phyloP scores from a whole-genome alignment of 176 grass and related monocot genomes.

The Bromus sterilis region DNA sequence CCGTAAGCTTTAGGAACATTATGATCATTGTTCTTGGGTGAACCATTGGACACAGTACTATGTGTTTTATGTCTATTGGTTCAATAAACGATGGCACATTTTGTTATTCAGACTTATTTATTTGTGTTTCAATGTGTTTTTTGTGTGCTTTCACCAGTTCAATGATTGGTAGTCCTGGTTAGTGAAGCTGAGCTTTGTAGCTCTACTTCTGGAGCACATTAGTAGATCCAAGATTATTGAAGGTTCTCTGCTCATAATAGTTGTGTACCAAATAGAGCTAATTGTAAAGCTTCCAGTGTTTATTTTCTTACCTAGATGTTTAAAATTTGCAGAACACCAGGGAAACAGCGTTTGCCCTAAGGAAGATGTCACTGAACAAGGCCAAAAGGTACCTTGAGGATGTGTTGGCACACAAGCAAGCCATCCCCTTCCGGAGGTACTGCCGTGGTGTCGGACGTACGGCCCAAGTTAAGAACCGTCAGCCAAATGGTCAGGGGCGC shows the following conservation, averaged over 20 bases:
- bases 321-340: constrained; percentile 53
- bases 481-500: constrained; percentile 76
- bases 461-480: constrained; percentile 67
- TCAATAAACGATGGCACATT: constrained; percentile 56
- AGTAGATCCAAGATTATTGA: background rate
- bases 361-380: constrained; percentile 54
- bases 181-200: background rate
- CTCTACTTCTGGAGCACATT: too few relatives aligned
- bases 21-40: constrained; percentile 56
- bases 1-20: constrained; percentile 50
- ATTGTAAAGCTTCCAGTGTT: background rate
- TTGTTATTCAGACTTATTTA: background rate
- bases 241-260: too few relatives aligned
- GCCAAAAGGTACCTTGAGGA: constrained; percentile 94
- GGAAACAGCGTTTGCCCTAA: constrained; percentile 79
- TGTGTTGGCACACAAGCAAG: constrained; percentile 93
- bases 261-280: too few relatives aligned
- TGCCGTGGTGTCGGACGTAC: constrained; percentile 85
- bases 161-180: background rate
- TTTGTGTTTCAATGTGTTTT: background rate
- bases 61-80: constrained; percentile 33
- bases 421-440: constrained; percentile 84
- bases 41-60: constrained; percentile 23
- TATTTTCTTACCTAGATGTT: background rate
- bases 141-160: background rate